A percentile compares a stretch with the other conserved stretches of the same genome.
phyloP scores from a whole-genome alignment of 2,329 filamentous ascomycete species.

The Botrytis tulipae region DNA sequence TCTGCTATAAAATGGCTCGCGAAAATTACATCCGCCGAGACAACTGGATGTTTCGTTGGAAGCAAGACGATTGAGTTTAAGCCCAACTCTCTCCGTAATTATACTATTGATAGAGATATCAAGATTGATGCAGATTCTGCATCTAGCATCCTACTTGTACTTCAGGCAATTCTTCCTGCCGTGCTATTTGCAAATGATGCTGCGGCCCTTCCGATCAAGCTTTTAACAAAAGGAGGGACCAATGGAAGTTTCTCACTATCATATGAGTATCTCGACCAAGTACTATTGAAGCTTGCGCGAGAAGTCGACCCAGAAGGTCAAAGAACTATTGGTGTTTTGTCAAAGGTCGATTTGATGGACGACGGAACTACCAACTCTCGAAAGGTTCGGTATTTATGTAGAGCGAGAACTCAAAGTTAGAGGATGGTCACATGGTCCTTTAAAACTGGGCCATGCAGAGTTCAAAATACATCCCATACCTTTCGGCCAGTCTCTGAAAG shows the following conservation, averaged over 20 bases:
- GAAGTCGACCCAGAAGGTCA: constrained; percentile 98
- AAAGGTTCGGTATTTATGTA: constrained; percentile 51
- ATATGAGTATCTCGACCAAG: constrained; percentile 63
- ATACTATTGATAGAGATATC: constrained; percentile 43
- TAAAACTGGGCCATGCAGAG: constrained; percentile 40
- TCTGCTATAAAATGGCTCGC: constrained; percentile 55
- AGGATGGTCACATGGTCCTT: constrained; percentile 46
- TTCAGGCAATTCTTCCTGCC: constrained; percentile 61
- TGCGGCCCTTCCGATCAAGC: constrained; percentile 45
- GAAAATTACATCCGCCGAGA: constrained; percentile 50
- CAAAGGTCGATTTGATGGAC: constrained; percentile 99
- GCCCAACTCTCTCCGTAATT: constrained; percentile 34
- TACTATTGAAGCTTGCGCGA: constrained; percentile 81
- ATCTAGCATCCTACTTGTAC: constrained; percentile 55
- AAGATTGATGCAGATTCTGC: constrained; percentile 52
- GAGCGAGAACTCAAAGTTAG: constrained; percentile 47
- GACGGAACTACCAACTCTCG: constrained; percentile 73
- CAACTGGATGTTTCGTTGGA: constrained; percentile 51
- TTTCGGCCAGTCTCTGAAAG: constrained; percentile 42
- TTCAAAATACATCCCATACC: constrained; percentile 47
- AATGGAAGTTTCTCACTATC: constrained; percentile 57
- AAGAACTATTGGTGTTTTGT: constrained; percentile 95
- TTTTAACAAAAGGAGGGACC: constrained; percentile 57
- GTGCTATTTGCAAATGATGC: constrained; percentile 53
- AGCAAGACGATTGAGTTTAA: constrained; percentile 42